These are phyloP conservation scores for Lizonia empirigonia DNA, from an alignment of 2,329 filamentous ascomycete species.

Conservation along the genomic window DNA sequence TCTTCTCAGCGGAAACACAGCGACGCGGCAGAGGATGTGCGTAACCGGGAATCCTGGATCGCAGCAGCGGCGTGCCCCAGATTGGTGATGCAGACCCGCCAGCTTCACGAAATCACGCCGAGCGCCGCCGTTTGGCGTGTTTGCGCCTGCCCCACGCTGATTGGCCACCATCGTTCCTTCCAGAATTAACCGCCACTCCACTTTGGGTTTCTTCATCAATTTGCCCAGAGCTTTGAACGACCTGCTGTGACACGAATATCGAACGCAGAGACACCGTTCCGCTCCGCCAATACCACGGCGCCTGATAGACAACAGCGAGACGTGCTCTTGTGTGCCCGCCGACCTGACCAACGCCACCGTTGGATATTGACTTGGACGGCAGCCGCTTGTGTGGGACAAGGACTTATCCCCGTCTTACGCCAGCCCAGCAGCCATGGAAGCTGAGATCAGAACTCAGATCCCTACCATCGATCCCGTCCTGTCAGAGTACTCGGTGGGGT, in stretches of 20 bases:
- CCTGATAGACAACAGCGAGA: conserved; percentile 17
- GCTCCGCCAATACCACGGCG: conserved; percentile 23
- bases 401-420: conserved; percentile 20
- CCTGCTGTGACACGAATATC: conserved; percentile 29
- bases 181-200: conserved; percentile 27
- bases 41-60: conserved; percentile 38
- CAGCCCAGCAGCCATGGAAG: conserved; percentile 69
- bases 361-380: conserved; percentile 17
- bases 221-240: conserved; percentile 25
- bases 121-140: conserved; percentile 16
- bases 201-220: conserved; percentile 26
- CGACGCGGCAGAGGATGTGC: conserved; percentile 28
- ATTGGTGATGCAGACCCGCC: conserved; percentile 7
- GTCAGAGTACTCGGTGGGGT: conserved; percentile 92
- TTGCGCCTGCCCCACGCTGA: conserved; percentile 16
- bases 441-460: conserved; percentile 82
- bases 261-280: conserved; percentile 25
- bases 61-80: conserved; percentile 17
- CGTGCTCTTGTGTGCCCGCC: conserved; percentile 21
- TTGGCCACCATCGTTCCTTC: conserved; percentile 28
- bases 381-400: conserved; percentile 26
- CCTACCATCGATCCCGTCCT: conserved; percentile 87
- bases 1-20: conserved; percentile 26
- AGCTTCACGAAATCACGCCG: neutral
- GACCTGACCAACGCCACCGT: conserved; percentile 30